Base-by-base conservation (phyloP, 1,139 yeast genomes). In the Zygoascus sp. region DNA sequence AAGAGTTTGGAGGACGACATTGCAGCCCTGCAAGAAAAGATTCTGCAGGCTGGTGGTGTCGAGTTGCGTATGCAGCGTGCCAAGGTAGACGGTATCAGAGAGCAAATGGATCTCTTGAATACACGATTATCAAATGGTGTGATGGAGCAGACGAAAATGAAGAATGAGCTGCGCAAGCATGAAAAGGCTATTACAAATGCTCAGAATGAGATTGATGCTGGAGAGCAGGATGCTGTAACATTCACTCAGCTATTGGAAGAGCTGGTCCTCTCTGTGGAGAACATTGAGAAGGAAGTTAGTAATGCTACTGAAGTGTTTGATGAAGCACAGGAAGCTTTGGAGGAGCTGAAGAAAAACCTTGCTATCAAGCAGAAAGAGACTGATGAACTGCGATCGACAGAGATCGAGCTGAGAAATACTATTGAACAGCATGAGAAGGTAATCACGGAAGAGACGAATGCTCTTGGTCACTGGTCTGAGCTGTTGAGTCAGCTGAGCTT, bases 31-130 rank as follows among this genome's bases (percentile, higher is more conserved):
- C 90, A 88, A 57, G 87, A 82, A 49, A 75, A 82, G 60, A 87
- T 94, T 32, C 80, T 90, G 86, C 83, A 85, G 50, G 84, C 89
- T 46, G 98, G 99, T 46, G 99, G 99, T 54, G 83, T 86, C 10
- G 82, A 82, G 53, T 73, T 92, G 54, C 80, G 90, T 48, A 66
- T 85, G 52, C 96, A 89, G 59, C 85, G 81, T 55, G 77, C 94
- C 1, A 84, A 81, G 58, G 96, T 92, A 10, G 92, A 82, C 58
- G 83, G 94, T 1, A 72, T 85, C 34, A 72, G 73, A 42, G 88
- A 85, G 57, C 77, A 80, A 57, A 76, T 86, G 39, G 86, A 83
- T 50, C 76, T 84, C 17, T 67, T 80, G 19, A 71, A 68, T 30
- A 80, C 79, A 37, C 81, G 79, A 55, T 72, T 80, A n/a, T 74